Evolutionary conservation across 208 protist species (phyloP), one percentile per base, ranked within the genome.

Genomic region (Angomonas ambiguus): DNA sequence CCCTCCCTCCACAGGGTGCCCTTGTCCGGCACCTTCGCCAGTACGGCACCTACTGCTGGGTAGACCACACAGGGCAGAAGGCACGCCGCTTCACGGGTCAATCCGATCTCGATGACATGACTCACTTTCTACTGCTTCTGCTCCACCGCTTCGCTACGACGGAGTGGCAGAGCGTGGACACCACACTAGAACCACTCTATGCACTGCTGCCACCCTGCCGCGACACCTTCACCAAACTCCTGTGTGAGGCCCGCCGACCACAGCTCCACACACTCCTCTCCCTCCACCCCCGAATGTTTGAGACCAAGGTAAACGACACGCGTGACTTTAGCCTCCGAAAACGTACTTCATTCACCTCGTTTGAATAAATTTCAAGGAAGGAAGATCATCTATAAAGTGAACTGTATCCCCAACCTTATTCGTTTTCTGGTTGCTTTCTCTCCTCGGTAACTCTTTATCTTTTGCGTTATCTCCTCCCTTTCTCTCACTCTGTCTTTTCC

Each of bases 101-200:
- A 27, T 57, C 55, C 0, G 84, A 85, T 8, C 55, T 93, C 53
- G 87, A 93, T 66, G 87, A 91, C 57, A 28, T 89, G 35, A 57
- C 65, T 0, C 87, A 90, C 65, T 18, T 80, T 1, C 45, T 18
- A 18, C 45, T 89, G 5, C 61, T 60, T 11, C 57, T 79, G 27
- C 72, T 93, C 10, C 57, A 81, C 41, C 56, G 33, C 48, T 72
- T 62, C 41, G 49, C 68, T 22, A 56, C 70, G 0, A 38, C 82
- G 11, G 62, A 62, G 3, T 24, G 28, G 31, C 77, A 45, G 45
- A 60, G 73, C n/a, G 51, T 86, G 28, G 1, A 24, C 24, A 51
- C 1, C 35, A 33, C 83, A 18, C 24, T 87, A 22, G 71, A 62
- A 5, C 41, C 2, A 32, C 11, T 25, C 10, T 56, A 27, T 22